Conservation (phyloP, 306 rosid genomes). For the Betula pendula region DNA sequence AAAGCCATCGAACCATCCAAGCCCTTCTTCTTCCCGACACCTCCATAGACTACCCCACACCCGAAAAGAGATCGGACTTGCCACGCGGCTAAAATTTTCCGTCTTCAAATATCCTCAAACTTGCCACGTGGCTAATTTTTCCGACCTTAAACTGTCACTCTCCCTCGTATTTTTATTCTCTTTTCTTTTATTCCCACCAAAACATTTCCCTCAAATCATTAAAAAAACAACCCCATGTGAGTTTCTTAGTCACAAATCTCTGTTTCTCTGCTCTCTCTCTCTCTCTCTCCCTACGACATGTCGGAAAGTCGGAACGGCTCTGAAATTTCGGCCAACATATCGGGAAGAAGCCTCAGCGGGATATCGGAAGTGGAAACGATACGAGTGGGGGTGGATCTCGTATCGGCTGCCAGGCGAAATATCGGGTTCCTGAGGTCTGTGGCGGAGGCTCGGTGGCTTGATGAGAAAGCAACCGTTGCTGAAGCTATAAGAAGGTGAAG, state of each 20-base stretch:
- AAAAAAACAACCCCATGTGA: background rate
- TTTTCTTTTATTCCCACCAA: constrained; percentile 31
- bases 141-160: constrained; percentile 12
- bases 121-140: background rate
- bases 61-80: background rate
- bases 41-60: background rate
- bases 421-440: constrained; percentile 54
- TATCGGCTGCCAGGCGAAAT: constrained; percentile 64
- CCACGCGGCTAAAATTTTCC: constrained; percentile 31
- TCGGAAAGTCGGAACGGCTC: constrained; percentile 38
- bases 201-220: constrained; percentile 1
- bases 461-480: constrained; percentile 37
- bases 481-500: constrained; percentile 82
- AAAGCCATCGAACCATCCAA: background rate
- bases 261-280: background rate
- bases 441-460: constrained; percentile 60
- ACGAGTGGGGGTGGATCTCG: constrained; percentile 64
- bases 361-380: constrained; percentile 42
- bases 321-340: constrained; percentile 37
- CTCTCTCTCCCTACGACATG: constrained; percentile 32
- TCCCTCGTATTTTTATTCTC: constrained; percentile 24
- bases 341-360: constrained; percentile 54
- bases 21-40: constrained; percentile 15
- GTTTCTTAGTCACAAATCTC: background rate
- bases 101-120: constrained; percentile 15